Conservation (phyloP, 75 land plant species). For the Sequoia sempervirens region DNA sequence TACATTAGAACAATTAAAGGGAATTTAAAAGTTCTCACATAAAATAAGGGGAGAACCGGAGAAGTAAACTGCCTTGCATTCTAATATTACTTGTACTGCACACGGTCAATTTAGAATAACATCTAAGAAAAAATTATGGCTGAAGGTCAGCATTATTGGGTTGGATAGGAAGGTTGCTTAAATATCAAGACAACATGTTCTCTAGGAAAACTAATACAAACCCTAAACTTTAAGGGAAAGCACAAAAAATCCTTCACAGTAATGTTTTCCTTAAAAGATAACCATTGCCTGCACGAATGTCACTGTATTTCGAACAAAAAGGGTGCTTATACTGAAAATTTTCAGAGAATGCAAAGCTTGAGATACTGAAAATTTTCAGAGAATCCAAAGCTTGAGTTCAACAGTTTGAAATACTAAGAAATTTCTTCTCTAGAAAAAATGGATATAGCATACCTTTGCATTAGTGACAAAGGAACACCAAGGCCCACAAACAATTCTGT, state of each 20-base stretch:
- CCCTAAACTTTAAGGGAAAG: neutral
- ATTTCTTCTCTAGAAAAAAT: neutral
- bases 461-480: too few relatives aligned
- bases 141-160: neutral
- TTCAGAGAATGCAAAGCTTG: neutral
- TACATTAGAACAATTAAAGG: neutral
- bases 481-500: too few relatives aligned
- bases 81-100: neutral
- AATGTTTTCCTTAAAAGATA: neutral
- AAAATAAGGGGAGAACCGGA: neutral
- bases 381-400: neutral
- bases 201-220: neutral
- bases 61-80: neutral
- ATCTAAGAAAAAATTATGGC: neutral
- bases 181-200: neutral
- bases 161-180: neutral
- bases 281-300: neutral
- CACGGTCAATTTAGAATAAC: neutral
- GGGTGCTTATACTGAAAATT: neutral
- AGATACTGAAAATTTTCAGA: too few relatives aligned
- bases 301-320: neutral
- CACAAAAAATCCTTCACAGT: neutral
- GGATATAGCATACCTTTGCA: neutral
- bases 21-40: neutral
- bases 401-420: neutral